Conservation (phyloP, 345 rosid genomes). For the Hypericum perforatum region DNA sequence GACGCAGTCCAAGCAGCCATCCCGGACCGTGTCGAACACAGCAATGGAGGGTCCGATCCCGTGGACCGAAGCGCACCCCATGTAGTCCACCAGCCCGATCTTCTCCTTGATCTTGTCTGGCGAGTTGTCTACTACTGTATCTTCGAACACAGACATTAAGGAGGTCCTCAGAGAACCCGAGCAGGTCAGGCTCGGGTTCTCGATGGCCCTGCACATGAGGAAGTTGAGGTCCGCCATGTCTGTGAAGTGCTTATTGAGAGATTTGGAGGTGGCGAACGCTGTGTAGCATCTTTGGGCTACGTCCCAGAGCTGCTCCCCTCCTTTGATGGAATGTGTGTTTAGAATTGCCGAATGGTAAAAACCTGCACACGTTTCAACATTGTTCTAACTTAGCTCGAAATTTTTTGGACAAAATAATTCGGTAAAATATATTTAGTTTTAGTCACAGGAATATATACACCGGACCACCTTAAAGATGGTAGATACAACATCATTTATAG, state of each 20-base stretch:
- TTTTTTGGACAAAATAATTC: too few species aligned
- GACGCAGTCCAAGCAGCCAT: constrained; percentile 50
- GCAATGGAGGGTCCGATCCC: constrained; percentile 70
- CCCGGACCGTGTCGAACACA: constrained; percentile 49
- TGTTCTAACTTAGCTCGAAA: too few species aligned
- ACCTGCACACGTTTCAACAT: constrained; percentile 14
- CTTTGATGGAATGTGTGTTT: constrained; percentile 24
- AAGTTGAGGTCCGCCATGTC: constrained; percentile 51
- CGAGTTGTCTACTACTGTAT: constrained; percentile 21
- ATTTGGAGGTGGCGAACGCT: constrained; percentile 22
- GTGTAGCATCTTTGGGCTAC: constrained; percentile 29
- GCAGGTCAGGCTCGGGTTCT: constrained; percentile 36
- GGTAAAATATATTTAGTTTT: too few species aligned
- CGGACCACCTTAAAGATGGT: too few species aligned
- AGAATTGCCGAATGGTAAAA: constrained; percentile 45
- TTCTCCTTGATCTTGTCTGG: constrained; percentile 11
- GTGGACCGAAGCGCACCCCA: constrained; percentile 58
- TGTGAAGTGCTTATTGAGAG: constrained; percentile 28
- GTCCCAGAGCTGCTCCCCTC: constrained; percentile 33
- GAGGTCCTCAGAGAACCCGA: constrained; percentile 35
- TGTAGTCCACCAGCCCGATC: constrained; percentile 45
- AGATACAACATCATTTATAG: too few species aligned
- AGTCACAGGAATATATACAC: too few species aligned
- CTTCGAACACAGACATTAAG: constrained; percentile 32
- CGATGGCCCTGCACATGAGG: constrained; percentile 44